Evolutionary conservation across 208 protist genomes (phyloP), one percentile per base, ranked within the genome.

Genomic region (Acanthamoeba lenticulata): DNA sequence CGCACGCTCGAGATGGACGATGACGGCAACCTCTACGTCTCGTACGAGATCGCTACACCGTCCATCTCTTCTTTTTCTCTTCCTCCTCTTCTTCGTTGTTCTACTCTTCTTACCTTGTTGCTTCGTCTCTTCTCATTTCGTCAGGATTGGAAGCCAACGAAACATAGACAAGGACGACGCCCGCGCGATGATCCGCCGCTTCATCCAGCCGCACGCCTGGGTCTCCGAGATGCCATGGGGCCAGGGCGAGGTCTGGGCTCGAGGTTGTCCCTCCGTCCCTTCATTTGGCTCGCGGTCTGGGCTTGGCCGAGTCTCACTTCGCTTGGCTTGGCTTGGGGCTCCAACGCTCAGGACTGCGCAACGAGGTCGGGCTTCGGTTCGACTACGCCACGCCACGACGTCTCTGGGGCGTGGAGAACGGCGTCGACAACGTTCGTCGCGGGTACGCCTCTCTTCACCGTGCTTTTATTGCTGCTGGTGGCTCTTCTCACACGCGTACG

Each of bases 331-430:
- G 19, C 19, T 4, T 60, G 21, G 52, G 52, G 0, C n/a, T 60
- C 13, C 11, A 3, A 3, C 19, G 4, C 4, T 52, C 42, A 86
- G 77, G 77, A 19, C 32, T 90, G 52, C 44, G 81, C 24, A 90
- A 90, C 24, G 81, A 90, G 29, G 81, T 90, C 13, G 81, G 81
- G 2, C 21, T 90, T 13, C 49, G 52, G 27, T 90, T 90, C 52
- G 81, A 90, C 45, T 38, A 57, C 34, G 42, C 17, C 49, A 44
- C 1, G 9, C 72, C 72, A 11, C 72, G 72, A 17, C 5, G 81
- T 17, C 81, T 90, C 17, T 90, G 81, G 81, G 81, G 81, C 19
- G 81, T 90, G 6, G 81, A 90, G 34, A 90, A 90, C 32, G 81
- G 81, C 19, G 81, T 90, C 21, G 81, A 90, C 24, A 57, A 65